These are phyloP conservation scores for Solanum hybrid DNA, from an alignment of 305 asterid genomes.

Conservation along the genomic window DNA sequence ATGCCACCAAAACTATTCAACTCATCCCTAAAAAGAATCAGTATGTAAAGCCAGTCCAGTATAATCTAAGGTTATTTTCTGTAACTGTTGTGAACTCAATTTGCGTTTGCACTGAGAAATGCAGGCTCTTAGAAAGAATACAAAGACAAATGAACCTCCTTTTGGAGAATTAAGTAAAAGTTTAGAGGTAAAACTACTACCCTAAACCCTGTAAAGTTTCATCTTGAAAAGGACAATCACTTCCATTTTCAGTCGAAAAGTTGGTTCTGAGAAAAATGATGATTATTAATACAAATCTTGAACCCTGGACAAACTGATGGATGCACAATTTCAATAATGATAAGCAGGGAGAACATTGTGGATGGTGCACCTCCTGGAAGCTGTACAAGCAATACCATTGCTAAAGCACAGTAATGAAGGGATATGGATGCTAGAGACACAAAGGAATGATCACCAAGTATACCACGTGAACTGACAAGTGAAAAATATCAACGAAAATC, in stretches of 20 bases:
- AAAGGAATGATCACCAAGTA: background rate
- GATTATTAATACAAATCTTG: background rate
- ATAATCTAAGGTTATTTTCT: background rate
- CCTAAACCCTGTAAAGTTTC: background rate
- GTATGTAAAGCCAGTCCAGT: background rate
- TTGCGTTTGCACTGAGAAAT: background rate
- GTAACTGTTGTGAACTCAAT: background rate
- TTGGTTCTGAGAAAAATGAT: background rate
- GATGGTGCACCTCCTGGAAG: background rate
- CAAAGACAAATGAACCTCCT: background rate
- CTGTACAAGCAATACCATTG: background rate
- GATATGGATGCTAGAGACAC: background rate
- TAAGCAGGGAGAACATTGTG: background rate
- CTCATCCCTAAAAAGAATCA: background rate
- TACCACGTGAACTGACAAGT: background rate
- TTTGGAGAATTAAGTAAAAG: background rate
- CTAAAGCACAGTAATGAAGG: background rate
- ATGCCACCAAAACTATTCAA: background rate
- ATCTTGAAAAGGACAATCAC: background rate
- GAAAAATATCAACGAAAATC: background rate
- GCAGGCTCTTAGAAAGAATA: background rate
- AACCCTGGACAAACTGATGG: background rate
- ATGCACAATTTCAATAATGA: background rate
- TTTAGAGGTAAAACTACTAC: background rate
- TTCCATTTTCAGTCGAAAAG: background rate